Evolutionary conservation across 176 grass and related monocot genomes (phyloP).

Genomic region (Rhynchospora breviuscula): DNA sequence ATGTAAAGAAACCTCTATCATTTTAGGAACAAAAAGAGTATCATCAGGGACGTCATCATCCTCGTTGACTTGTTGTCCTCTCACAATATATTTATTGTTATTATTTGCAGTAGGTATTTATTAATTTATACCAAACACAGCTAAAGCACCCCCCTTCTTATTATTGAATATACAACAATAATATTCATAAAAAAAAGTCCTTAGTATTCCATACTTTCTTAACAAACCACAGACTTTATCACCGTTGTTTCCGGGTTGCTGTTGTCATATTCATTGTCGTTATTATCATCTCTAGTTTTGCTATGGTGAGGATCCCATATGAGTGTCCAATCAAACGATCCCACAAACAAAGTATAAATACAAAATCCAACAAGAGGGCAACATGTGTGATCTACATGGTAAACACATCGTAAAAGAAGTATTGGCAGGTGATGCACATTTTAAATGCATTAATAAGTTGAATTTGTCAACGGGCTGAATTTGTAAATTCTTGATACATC

Average conservation of each 20-base stretch:
- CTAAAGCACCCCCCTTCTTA: background rate
- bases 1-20: slow-evolving; percentile 10
- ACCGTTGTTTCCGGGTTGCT: background rate
- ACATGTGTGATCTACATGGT: background rate
- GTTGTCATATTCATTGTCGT: background rate
- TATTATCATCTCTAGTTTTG: slow-evolving; percentile 4
- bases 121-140: background rate
- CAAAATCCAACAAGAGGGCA: background rate
- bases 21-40: background rate
- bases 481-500: background rate
- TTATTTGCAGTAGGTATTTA: background rate
- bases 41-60: background rate
- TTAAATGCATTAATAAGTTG: background rate
- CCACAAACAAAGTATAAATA: background rate
- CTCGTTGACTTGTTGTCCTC: background rate
- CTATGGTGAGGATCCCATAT: background rate
- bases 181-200: background rate
- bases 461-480: background rate
- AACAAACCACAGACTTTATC: background rate
- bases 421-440: background rate
- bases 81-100: background rate
- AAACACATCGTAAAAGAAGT: background rate
- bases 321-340: background rate
- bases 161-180: background rate
- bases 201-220: background rate